phyloP scores from a whole-genome alignment of 345 rosid species.

The Atalantia buxifolia region DNA sequence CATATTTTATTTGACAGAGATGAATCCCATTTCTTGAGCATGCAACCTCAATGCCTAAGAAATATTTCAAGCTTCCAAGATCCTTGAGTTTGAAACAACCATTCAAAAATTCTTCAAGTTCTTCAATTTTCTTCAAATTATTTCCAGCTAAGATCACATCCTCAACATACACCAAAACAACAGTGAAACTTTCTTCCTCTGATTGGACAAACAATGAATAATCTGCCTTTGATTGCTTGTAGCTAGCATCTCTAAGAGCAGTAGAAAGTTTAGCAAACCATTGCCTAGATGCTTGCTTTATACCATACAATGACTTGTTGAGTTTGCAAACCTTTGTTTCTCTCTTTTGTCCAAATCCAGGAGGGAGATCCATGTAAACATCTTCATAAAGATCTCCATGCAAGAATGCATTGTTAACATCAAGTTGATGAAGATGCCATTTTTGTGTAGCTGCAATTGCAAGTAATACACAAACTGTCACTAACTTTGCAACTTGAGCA shows the following conservation, averaged over 20 bases:
- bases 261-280: background rate
- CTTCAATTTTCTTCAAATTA: background rate
- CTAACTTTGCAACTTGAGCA: background rate
- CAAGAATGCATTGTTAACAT: too few species aligned
- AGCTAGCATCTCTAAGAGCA: background rate
- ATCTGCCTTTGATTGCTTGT: background rate
- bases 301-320: background rate
- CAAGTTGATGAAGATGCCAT: background rate
- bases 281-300: background rate
- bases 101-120: background rate
- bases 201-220: too few species aligned
- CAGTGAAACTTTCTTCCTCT: background rate
- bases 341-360: background rate
- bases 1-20: background rate
- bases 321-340: background rate
- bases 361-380: background rate
- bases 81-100: background rate
- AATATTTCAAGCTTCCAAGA: background rate
- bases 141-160: background rate
- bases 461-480: too few species aligned
- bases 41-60: background rate
- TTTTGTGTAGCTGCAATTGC: background rate
- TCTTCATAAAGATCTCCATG: constrained; percentile 4
- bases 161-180: background rate
- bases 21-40: too few species aligned